Evolutionary conservation across 768 basidiomycete species (phyloP), one percentile per base, ranked within the genome.

Genomic region (Floccularia luteovirens): DNA sequence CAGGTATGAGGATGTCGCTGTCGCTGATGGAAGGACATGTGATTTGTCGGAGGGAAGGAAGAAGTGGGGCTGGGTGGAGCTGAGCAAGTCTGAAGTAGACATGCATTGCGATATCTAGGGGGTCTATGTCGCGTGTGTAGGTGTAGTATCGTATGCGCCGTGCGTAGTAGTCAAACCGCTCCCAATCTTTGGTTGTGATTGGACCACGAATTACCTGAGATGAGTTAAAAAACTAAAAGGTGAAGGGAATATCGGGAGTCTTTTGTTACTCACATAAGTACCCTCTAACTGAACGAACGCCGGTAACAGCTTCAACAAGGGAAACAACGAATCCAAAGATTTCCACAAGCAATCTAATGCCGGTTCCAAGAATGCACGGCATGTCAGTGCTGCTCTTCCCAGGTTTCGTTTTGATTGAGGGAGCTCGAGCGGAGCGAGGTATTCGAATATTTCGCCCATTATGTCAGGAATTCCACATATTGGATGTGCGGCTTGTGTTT

Each of bases 71-170:
- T 16, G 44, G 40, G 13, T 55, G 55, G 1, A 60, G 44, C 31
- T 60, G 58, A 2, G 59, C 58, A 5, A 62, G 50, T 12, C 58
- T 49, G 40, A 60, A 60, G 46, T 62, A 62, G 21, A 60, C 59
- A 31, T 62, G 58, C 57, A 59, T 59, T 13, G 58, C 60, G 17
- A 62, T 57, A 38, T 59, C 57, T 19, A 58, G 47, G 11, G 46
- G 41, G 14, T 52, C 54, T 5, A 57, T 57, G 30, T 60, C 57
- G 27, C 57, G 44, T 4, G 50, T 54, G 36, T 59, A 59, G 21
- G 45, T 53, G 38, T 60, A 59, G 39, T 41, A 51, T 38, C 57
- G 55, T 6, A 62, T 49, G 31, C 56, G 42, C 16, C 49, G 42
- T 21, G 56, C 60, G 36, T 60, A 60, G 46, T 48, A 56, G 35